Conservation (phyloP, 345 rosid genomes). For the Nephelium lappaceum region DNA sequence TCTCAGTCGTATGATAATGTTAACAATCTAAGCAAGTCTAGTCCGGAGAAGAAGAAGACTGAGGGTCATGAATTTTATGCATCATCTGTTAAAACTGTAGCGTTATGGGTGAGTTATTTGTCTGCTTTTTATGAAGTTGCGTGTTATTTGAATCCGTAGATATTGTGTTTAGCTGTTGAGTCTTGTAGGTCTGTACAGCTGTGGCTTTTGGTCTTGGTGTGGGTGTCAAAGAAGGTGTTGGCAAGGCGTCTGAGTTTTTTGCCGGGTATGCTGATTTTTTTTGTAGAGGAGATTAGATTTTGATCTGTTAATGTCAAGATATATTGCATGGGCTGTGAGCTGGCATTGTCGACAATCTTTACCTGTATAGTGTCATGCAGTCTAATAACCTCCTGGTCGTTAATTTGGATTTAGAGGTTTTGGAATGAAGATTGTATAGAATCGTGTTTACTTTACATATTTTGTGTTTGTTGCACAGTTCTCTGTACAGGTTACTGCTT, state of each 20-base stretch:
- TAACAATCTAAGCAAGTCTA: conserved; percentile 21
- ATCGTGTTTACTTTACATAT: background rate
- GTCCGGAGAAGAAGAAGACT: conserved; percentile 33
- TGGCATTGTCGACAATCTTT: background rate
- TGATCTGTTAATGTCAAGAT: background rate
- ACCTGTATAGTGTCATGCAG: background rate
- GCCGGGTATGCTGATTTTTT: conserved; percentile 61
- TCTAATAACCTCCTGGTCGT: background rate
- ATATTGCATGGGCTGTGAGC: background rate
- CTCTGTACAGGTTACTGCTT: no score
- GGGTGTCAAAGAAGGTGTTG: conserved; percentile 76
- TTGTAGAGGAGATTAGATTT: background rate
- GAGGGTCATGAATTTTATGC: conserved; percentile 40
- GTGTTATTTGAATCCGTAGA: conserved; percentile 9
- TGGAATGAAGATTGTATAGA: background rate
- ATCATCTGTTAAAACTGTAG: conserved; percentile 75
- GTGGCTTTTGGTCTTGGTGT: conserved; percentile 82
- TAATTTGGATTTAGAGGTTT: background rate
- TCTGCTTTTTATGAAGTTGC: conserved; percentile 5
- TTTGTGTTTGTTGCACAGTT: background rate
- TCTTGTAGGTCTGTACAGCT: conserved; percentile 63
- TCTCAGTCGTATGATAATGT: conserved; percentile 33
- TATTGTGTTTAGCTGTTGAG: conserved; percentile 20
- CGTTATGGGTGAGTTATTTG: conserved; percentile 70
- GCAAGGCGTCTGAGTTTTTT: conserved; percentile 87